Conservation (phyloP, 2,329 filamentous ascomycete species). For the Rachicladosporium sp. region DNA sequence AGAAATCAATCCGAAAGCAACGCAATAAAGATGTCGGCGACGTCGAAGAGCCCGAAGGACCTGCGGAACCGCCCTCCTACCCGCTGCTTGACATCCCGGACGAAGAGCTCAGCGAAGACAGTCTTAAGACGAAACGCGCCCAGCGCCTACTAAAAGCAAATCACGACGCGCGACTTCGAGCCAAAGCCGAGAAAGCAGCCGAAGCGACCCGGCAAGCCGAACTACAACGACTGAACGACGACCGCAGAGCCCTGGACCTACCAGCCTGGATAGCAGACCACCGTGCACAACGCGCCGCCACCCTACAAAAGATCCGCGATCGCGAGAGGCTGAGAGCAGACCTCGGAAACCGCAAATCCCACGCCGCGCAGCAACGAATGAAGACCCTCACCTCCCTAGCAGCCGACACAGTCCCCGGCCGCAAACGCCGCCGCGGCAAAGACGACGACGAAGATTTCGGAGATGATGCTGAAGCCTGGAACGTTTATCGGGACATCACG, state of each 20-base stretch:
- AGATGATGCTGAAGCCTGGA: conserved; percentile 87
- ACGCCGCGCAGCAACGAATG: conserved; percentile 95
- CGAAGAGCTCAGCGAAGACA: conserved; percentile 83
- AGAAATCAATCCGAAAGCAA: conserved; percentile 78
- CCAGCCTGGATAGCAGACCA: conserved; percentile 80
- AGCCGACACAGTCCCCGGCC: conserved; percentile 62
- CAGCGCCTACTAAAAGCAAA: conserved; percentile 90
- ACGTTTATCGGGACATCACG: conserved; percentile 85
- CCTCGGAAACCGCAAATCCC: conserved; percentile 88
- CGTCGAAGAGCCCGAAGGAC: conserved; percentile 52
- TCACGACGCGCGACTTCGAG: conserved; percentile 81
- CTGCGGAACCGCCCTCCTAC: conserved; percentile 71
- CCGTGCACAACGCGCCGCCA: conserved; percentile 54
- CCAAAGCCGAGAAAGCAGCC: conserved; percentile 88
- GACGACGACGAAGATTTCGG: conserved; percentile 98
- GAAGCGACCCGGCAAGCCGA: conserved; percentile 78
- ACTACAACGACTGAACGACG: conserved; percentile 69
- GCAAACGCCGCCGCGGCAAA: conserved; percentile 72
- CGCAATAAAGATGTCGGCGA: conserved; percentile 87
- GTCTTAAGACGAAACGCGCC: conserved; percentile 81
- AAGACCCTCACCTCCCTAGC: conserved; percentile 94
- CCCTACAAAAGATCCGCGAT: conserved; percentile 80
- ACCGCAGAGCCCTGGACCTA: conserved; percentile 71
- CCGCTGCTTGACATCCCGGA: conserved; percentile 81
- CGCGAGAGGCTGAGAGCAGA: conserved; percentile 87